Percentiles rank a stretch among this genome's conserved stretches.
phyloP scores from a whole-genome alignment of 768 basidiomycete genomes.

The Tricholoma matsutake region DNA sequence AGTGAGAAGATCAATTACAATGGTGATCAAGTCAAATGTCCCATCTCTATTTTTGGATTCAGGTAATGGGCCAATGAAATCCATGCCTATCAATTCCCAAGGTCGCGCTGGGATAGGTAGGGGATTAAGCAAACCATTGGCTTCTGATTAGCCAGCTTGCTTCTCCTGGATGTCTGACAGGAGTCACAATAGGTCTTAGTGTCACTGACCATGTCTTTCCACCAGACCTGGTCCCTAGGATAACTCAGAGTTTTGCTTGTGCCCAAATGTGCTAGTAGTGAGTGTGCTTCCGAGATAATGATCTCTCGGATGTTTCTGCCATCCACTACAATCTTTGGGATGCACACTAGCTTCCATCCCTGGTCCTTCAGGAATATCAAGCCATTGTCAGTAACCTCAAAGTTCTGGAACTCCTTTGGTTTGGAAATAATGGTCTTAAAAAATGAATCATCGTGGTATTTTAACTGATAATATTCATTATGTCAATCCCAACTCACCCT shows the following conservation, averaged over 20 bases:
- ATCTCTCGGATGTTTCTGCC: background rate
- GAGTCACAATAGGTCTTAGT: too few species aligned
- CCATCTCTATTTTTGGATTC: conserved; percentile 11
- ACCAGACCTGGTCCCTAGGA: background rate
- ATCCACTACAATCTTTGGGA: background rate
- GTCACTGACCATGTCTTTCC: conserved; percentile 3
- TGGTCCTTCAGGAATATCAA: conserved; percentile 7
- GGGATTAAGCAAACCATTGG: too few species aligned
- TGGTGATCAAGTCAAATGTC: background rate
- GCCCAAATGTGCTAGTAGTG: background rate
- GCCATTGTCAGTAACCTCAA: conserved; percentile 6
- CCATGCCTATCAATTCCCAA: conserved; percentile 13
- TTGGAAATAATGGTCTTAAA: conserved; percentile 11
- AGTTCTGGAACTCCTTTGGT: conserved; percentile 16
- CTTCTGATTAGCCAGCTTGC: too few species aligned
- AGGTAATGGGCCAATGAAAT: conserved; percentile 20
- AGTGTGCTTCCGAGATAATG: conserved; percentile 5
- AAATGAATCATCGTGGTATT: conserved; percentile 9
- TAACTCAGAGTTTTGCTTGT: background rate
- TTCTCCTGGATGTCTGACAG: too few species aligned
- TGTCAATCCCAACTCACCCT: conserved; percentile 7
- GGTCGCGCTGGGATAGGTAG: conserved; percentile 5
- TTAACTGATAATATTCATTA: conserved; percentile 10
- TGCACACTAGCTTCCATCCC: background rate
- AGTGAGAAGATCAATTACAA: background rate